Base-by-base conservation (phyloP, 2,329 filamentous ascomycete genomes). In the Zymoseptoria pseudotritici region DNA sequence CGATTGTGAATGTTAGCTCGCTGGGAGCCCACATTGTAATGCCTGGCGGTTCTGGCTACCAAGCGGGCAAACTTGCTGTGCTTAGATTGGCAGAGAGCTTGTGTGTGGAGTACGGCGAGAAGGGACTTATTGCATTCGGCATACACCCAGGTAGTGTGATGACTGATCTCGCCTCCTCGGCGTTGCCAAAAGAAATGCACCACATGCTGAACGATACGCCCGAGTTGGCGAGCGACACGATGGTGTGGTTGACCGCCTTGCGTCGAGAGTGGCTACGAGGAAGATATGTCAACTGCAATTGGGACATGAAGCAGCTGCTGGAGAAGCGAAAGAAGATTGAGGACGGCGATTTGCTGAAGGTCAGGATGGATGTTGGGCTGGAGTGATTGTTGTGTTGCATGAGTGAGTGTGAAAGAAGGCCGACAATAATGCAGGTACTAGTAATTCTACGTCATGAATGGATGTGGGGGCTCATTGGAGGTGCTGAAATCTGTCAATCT, bases 131-230 rank as follows among this genome's bases (percentile, higher is more conserved):
- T 9, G 73, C 73, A n/a, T 73, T 74, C 50, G 65, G 72, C 2
- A 57, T 80, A 3, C 78, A 82, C 66, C 80, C 80, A 0, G 80
- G 80, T 2, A 74, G 73, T 13, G 73, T 79, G 1, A 69, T 68
- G 64, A 82, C 79, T 0, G 77, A 78, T 29, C 69, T 81, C 57
- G 73, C 75, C 2, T 42, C 13, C 19, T 17, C 11, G 36, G 50
- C 46, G 20, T 72, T 78, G 73, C 78, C 77, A 0, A 36, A 71
- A 21, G 36, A 66, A 0, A 54, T 62, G 50, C 68, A 69, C 50
- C 46, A 61, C 4, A 2, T 60, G 21, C 59, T 70, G 56, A 58
- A 55, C 6, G 74, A 77, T 50, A 66, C 67, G 53, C 66, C 67
- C 2, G 68, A 62, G 49, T 61, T 77, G 53, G 63, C 73, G 4